Conservation (phyloP, 768 basidiomycete genomes). For the Hemileccinum impolitum region DNA sequence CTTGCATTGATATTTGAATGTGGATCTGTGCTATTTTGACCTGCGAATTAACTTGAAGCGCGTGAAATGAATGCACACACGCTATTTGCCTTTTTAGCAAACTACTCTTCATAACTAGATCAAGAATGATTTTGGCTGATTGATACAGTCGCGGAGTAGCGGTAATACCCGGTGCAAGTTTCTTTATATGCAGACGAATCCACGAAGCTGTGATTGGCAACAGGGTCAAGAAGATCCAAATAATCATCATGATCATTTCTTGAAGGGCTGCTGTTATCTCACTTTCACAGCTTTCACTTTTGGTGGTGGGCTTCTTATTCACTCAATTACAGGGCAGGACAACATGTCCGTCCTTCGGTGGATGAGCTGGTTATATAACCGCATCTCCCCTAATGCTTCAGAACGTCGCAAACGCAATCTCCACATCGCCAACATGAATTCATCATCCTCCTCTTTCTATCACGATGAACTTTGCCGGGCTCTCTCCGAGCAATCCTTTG, state of each 20-base stretch:
- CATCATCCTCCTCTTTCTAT: constrained; percentile 26
- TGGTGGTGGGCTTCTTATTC: constrained; percentile 12
- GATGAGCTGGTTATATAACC: constrained; percentile 29
- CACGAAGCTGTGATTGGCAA: constrained; percentile 20
- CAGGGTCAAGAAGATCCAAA: constrained; percentile 26
- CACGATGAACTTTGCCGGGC: constrained; percentile 51
- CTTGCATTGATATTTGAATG: too few relatives aligned
- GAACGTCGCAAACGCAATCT: constrained; percentile 22
- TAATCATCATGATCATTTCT: constrained; percentile 19
- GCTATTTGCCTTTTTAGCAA: background rate
- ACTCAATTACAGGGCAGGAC: constrained; percentile 5
- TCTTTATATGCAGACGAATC: constrained; percentile 9
- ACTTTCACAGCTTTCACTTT: constrained; percentile 9
- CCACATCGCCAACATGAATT: constrained; percentile 15
- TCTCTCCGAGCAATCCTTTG: constrained; percentile 57
- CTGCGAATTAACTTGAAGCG: too few relatives aligned
- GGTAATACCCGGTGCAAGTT: constrained; percentile 9
- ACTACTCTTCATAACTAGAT: too few relatives aligned
- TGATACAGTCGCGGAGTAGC: constrained; percentile 6
- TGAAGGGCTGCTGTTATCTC: constrained; percentile 19
- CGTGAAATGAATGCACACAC: too few relatives aligned
- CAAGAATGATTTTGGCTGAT: constrained; percentile 11
- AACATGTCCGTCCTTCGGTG: constrained; percentile 28
- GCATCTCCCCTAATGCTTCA: constrained; percentile 6
- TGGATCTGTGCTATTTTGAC: too few relatives aligned